Evolutionary conservation across 1,284 basidiomycete genomes (phyloP), one percentile per base, ranked within the genome.

Genomic region (Testicularia cyperi): DNA sequence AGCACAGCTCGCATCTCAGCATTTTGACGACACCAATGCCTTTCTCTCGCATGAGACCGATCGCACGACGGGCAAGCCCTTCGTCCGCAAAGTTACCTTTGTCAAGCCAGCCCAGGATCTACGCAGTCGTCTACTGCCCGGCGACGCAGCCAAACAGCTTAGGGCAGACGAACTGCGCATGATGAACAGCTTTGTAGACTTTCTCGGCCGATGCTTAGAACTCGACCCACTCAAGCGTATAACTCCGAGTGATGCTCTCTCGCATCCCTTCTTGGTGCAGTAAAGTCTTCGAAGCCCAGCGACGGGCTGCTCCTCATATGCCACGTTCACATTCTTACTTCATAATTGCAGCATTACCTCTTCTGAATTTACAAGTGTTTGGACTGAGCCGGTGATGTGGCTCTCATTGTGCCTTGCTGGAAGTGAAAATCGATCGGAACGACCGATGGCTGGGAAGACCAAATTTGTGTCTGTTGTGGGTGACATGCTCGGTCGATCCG

Each of bases 161-260:
- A 86, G 85, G 65, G 89, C 91, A 58, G 90, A 92, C 41, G 94
- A 99, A 78, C 83, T 83, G 65, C 90, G 89, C 77, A 77, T 89
- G 64, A 71, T 95, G n/a, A 78, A 83, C 35, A 83, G 85, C 12
- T 95, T 99, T 72, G 83, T 95, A 32, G 94, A 98, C 74, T 78
- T 98, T 38, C 78, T 99, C 44, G 91, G 96, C 69, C 92, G 88
- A 75, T 95, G 91, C 75, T 81, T 97, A 26, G 82, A 85, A 31
- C 81, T 98, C n/a, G 95, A 98, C 77, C 89, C 94, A 1, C 81
- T 84, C 27, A 85, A 88, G 70, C 80, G 92, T 56, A 85, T 96
- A 43, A 87, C 85, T 13, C 90, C 91, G 0, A 84, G 87, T 65
- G 92, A 96, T 72, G 92, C 90, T 10, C 81, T 96, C 34, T 78